Percentiles rank a stretch among this genome's conserved stretches.
phyloP scores from a whole-genome alignment of 2,329 filamentous ascomycete species.

The Tolypocladium tropicale region DNA sequence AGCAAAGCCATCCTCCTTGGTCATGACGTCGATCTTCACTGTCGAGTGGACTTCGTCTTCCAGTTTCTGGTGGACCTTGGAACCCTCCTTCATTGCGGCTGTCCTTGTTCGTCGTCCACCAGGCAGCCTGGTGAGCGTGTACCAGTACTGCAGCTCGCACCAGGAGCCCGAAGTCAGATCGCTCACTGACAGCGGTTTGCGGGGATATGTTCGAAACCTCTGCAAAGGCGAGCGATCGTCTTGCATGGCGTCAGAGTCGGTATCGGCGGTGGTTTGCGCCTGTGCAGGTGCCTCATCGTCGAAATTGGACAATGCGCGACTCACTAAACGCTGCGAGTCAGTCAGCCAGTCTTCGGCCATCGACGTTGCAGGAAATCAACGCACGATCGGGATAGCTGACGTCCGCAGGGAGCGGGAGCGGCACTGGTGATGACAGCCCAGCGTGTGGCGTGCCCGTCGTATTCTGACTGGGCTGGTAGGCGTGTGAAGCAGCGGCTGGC shows the following conservation, averaged over 20 bases:
- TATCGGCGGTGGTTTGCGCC: slow-evolving; percentile 2
- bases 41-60: slow-evolving; percentile 78
- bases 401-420: slow-evolving; percentile 12
- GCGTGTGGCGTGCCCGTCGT: not conserved
- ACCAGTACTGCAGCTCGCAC: slow-evolving; percentile 94
- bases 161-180: slow-evolving; percentile 84
- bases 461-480: not conserved
- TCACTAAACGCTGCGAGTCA: slow-evolving; percentile 57
- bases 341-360: slow-evolving; percentile 37
- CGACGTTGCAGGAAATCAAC: slow-evolving; percentile 12
- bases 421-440: not conserved
- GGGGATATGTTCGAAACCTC: slow-evolving; percentile 67
- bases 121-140: slow-evolving; percentile 62
- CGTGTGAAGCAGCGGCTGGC: not conserved
- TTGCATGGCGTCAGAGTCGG: slow-evolving; percentile 2
- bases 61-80: slow-evolving; percentile 67
- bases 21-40: slow-evolving; percentile 60
- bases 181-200: slow-evolving; percentile 74
- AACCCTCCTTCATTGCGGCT: slow-evolving; percentile 73
- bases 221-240: slow-evolving; percentile 52
- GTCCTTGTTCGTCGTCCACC: slow-evolving; percentile 68
- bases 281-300: slow-evolving; percentile 5
- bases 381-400: slow-evolving; percentile 44
- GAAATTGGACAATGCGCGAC: slow-evolving; percentile 24
- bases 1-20: slow-evolving; percentile 73